Conservation (phyloP, 2,329 filamentous ascomycete species). For the Colletotrichum karsti region DNA sequence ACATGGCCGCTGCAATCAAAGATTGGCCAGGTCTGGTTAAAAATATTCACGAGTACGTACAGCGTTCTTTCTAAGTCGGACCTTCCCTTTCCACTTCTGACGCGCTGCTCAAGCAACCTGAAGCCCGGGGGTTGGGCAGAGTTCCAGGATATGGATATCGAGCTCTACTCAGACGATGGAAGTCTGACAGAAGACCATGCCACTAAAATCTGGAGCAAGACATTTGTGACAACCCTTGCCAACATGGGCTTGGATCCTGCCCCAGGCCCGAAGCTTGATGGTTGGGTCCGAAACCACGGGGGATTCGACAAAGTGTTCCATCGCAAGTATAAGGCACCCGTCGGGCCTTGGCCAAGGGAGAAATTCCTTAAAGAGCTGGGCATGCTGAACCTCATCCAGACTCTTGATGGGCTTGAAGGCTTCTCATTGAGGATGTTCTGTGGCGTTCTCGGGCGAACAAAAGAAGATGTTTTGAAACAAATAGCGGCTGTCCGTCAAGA, state of each 20-base stretch:
- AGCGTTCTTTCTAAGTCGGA: background rate
- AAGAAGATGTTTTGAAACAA: conserved; percentile 37
- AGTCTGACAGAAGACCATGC: conserved; percentile 21
- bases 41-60: conserved; percentile 33
- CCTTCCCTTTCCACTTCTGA: background rate
- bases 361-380: conserved; percentile 33
- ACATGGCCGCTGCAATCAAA: conserved; percentile 40
- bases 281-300: conserved; percentile 40
- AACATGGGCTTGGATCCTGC: background rate
- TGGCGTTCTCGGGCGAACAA: conserved; percentile 38
- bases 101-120: conserved; percentile 34
- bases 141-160: conserved; percentile 33
- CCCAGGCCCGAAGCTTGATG: conserved; percentile 32
- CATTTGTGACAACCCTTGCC: conserved; percentile 38
- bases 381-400: conserved; percentile 18
- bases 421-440: conserved; percentile 39
- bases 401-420: conserved; percentile 33
- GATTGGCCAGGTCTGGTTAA: conserved; percentile 38
- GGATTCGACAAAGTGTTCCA: conserved; percentile 46
- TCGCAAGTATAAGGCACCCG: conserved; percentile 41
- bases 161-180: conserved; percentile 33
- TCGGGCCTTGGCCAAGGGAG: conserved; percentile 41
- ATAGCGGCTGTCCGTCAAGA: conserved; percentile 39
- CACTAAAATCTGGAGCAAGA: conserved; percentile 26
- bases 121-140: conserved; percentile 43